Conservation (phyloP, 129 eudicot species). For the Daucus carota region DH1_v3.0 NC_030381.2:47808501-47809000, state of each 20-base stretch:
- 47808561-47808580: not conserved
- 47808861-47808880: slow-evolving; percentile 6
- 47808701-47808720: not conserved
- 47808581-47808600: not conserved
- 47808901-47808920: slow-evolving; percentile 24
- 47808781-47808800: not conserved
- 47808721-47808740: not conserved
- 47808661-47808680: too few species aligned
- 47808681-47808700: not conserved
- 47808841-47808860: slow-evolving; percentile 9
- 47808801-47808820: slow-evolving; percentile 2
- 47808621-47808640: not conserved
- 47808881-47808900: slow-evolving; percentile 12
- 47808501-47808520: not conserved
- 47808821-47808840: slow-evolving; percentile 3
- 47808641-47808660: not conserved
- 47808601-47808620: not conserved
- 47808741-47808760: not conserved
- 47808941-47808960: slow-evolving; percentile 17
- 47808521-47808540: too few species aligned
- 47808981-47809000: slow-evolving; percentile 10
- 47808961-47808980: slow-evolving; percentile 14
- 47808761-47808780: slow-evolving; percentile 4
- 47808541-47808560: not conserved
- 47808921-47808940: slow-evolving; percentile 31